A percentile compares a stretch with the other conserved stretches of the same genome.
Evolutionary conservation across 257 asterid genomes (phyloP).

Genomic region (Ocimum tenuiflorum): DNA sequence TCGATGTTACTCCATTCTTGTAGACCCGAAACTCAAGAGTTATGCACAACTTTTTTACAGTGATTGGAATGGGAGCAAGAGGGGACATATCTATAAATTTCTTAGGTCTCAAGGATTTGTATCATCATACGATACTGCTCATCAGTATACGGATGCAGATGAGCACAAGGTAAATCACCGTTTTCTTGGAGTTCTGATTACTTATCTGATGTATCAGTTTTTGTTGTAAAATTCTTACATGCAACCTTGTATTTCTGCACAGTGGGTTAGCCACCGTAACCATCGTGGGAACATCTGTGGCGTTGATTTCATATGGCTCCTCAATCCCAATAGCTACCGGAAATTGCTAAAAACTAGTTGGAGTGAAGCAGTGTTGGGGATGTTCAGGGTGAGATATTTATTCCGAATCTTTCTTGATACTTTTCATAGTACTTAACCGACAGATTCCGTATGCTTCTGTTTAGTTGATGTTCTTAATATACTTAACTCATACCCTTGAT

Average conservation of each 20-base stretch:
- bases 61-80: conserved; percentile 97
- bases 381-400: conserved; percentile 75
- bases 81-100: conserved; percentile 89
- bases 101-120: conserved; percentile 92
- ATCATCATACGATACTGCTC: conserved; percentile 94
- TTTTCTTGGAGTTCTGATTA: not conserved
- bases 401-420: too few species aligned
- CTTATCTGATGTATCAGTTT: not conserved
- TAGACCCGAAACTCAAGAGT: conserved; percentile 9
- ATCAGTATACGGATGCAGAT: conserved; percentile 90
- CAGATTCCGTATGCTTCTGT: too few species aligned
- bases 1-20: not conserved
- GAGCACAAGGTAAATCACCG: conserved; percentile 69
- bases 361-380: conserved; percentile 91
- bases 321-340: conserved; percentile 77
- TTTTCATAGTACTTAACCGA: too few species aligned
- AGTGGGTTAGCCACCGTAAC: conserved; percentile 99
- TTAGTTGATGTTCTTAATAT: too few species aligned
- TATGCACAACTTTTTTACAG: conserved; percentile 31
- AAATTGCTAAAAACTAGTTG: conserved; percentile 82
- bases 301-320: conserved; percentile 98
- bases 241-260: conserved; percentile 24
- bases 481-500: too few species aligned
- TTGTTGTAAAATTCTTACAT: conserved; percentile 6
- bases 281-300: conserved; percentile 98